phyloP scores from a whole-genome alignment of 768 basidiomycete species.

The Mycena leptocephala region DNA sequence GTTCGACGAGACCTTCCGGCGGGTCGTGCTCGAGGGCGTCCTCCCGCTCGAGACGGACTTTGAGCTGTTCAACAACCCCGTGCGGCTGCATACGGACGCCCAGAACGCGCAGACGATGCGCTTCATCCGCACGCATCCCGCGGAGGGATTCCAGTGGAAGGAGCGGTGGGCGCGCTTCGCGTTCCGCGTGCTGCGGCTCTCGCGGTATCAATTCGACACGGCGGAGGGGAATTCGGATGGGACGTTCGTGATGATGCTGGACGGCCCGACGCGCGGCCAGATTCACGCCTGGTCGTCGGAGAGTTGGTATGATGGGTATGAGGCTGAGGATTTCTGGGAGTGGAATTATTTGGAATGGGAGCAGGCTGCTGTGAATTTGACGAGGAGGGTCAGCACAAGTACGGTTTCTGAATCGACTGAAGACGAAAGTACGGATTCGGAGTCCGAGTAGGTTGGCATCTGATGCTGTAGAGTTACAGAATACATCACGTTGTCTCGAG shows the following conservation, averaged over 20 bases:
- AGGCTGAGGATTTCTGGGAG: too few species aligned
- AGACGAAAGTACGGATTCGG: too few species aligned
- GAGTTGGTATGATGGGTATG: too few species aligned
- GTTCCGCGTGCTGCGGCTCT: constrained; percentile 8
- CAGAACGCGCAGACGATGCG: constrained; percentile 22
- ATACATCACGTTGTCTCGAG: too few species aligned
- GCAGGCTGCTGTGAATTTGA: too few species aligned
- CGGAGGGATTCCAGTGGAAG: background rate
- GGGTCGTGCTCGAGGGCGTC: background rate
- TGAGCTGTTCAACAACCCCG: constrained; percentile 10
- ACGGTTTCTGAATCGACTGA: too few species aligned
- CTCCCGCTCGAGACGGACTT: background rate
- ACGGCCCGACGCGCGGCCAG: constrained; percentile 19
- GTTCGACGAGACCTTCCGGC: background rate
- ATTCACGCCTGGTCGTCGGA: constrained; percentile 18
- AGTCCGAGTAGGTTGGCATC: too few species aligned
- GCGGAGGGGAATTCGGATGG: constrained; percentile 6
- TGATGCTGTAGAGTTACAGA: too few species aligned
- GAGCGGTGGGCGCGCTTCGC: background rate
- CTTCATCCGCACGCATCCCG: constrained; percentile 14
- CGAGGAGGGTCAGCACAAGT: too few species aligned
- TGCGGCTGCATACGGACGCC: background rate
- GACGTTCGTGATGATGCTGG: constrained; percentile 18
- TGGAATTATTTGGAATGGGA: too few species aligned
- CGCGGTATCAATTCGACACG: constrained; percentile 4